Evolutionary conservation across 2,329 filamentous ascomycete genomes (phyloP).

Genomic region (Chrysoporthe cubensis): DNA sequence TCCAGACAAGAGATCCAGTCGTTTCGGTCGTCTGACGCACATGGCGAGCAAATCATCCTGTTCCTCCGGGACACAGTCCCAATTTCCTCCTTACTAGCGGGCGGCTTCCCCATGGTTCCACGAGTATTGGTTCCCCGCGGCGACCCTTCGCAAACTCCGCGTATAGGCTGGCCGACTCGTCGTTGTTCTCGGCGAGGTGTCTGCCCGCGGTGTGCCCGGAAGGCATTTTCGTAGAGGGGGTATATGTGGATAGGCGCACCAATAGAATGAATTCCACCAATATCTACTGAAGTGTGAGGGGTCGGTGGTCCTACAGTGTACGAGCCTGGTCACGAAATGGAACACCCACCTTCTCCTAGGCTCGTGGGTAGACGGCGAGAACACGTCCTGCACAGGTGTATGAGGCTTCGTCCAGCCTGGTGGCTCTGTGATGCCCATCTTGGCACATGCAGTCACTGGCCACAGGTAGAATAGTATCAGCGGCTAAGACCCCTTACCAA

Average conservation of each 20-base stretch:
- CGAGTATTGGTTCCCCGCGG: constrained; percentile 54
- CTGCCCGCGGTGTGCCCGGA: constrained; percentile 60
- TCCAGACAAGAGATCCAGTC: not conserved
- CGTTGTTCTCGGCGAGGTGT: constrained; percentile 57
- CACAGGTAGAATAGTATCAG: not conserved
- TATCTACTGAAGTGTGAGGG: constrained; percentile 42
- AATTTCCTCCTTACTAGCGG: constrained; percentile 55
- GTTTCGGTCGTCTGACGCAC: constrained; percentile 44
- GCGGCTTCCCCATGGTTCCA: constrained; percentile 59
- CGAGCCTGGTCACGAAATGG: constrained; percentile 40
- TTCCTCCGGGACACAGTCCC: constrained; percentile 59
- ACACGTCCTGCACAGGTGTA: constrained; percentile 19
- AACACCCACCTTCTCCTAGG: constrained; percentile 45
- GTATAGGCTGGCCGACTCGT: constrained; percentile 64
- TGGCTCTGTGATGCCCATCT: constrained; percentile 47
- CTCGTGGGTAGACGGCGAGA: constrained; percentile 49
- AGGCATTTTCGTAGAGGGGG: constrained; percentile 68
- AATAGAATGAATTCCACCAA: constrained; percentile 60
- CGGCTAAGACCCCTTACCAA: constrained; percentile 1
- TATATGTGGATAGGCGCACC: constrained; percentile 70
- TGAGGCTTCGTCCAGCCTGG: constrained; percentile 60
- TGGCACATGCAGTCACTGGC: constrained; percentile 40
- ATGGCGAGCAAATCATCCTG: constrained; percentile 70
- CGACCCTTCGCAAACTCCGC: constrained; percentile 62
- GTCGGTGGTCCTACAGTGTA: constrained; percentile 35